These are phyloP conservation scores for Pichia sp. DNA, from an alignment of 1,139 yeast species.

Conservation along the genomic window DNA sequence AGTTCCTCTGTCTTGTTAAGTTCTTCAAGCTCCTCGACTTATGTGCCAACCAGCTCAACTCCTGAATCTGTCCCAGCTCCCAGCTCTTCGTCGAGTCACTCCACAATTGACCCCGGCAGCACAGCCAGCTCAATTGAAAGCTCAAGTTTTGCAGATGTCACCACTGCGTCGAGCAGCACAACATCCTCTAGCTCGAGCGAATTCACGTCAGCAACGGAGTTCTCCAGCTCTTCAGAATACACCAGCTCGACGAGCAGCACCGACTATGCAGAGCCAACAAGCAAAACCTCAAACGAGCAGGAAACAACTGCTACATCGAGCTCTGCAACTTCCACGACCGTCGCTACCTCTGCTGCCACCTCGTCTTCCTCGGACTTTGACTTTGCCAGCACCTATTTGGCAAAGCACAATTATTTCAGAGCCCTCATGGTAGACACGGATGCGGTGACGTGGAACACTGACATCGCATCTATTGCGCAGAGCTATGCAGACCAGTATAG, in stretches of 20 bases:
- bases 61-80: too few relatives aligned
- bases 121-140: not conserved
- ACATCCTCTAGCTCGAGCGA: not conserved
- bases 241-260: constrained; percentile 8
- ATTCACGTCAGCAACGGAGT: not conserved
- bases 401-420: constrained; percentile 47
- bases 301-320: constrained; percentile 22
- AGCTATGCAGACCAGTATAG: constrained; percentile 62
- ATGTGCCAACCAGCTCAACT: not conserved
- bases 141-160: not conserved
- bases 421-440: constrained; percentile 49
- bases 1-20: not conserved
- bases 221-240: constrained; percentile 21
- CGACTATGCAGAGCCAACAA: constrained; percentile 25
- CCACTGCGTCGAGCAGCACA: not conserved
- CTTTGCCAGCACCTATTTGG: constrained; percentile 34
- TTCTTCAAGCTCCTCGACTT: not conserved
- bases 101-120: too few relatives aligned
- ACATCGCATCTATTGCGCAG: constrained; percentile 64
- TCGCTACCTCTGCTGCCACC: constrained; percentile 5
- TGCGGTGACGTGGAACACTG: constrained; percentile 59
- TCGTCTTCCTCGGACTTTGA: constrained; percentile 22
- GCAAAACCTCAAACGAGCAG: constrained; percentile 38
- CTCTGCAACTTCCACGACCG: constrained; percentile 20
- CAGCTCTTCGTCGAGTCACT: too few relatives aligned